Conservation (phyloP, 164 flowering plant genomes). For the Hamamelis virginiana region DNA sequence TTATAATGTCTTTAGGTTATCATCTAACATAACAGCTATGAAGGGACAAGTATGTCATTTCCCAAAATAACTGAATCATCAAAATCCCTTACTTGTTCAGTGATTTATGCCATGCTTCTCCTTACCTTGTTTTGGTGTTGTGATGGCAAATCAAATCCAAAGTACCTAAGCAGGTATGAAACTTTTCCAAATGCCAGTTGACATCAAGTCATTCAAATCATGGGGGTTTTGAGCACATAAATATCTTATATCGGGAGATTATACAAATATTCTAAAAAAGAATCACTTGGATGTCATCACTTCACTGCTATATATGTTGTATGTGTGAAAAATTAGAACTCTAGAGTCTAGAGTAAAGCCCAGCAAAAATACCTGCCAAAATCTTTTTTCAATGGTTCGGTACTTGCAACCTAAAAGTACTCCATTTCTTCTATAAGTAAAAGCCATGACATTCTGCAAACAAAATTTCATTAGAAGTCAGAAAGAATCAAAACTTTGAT, state of each 20-base stretch:
- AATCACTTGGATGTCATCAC: neutral
- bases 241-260: neutral
- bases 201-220: neutral
- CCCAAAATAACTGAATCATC: neutral
- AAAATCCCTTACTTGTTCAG: too few species aligned
- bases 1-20: neutral
- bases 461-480: neutral
- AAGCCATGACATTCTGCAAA: slow-evolving; percentile 30
- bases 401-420: slow-evolving; percentile 30
- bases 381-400: slow-evolving; percentile 22
- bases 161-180: neutral
- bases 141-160: too few species aligned
- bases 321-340: neutral
- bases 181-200: neutral
- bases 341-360: neutral
- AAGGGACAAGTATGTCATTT: neutral
- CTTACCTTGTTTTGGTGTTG: too few species aligned
- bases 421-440: slow-evolving; percentile 30
- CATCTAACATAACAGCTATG: too few species aligned
- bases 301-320: neutral
- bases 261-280: neutral
- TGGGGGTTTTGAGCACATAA: neutral
- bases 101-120: too few species aligned
- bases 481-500: neutral
- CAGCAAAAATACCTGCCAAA: slow-evolving; percentile 36